phyloP scores from a whole-genome alignment of 441 rosid genomes.

The Erodium texanum region DNA sequence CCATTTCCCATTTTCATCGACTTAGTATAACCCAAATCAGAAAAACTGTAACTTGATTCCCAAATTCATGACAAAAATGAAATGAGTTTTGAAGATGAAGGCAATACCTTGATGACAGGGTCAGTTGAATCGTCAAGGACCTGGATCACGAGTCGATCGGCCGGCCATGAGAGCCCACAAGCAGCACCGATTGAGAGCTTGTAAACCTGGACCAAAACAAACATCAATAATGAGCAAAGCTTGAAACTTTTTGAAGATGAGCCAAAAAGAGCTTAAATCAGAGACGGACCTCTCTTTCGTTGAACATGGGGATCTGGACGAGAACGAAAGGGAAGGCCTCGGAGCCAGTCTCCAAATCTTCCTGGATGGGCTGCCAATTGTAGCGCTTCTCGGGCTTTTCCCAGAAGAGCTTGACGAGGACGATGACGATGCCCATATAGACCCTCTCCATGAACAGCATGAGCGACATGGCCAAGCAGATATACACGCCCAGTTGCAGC shows the following conservation, averaged over 20 bases:
- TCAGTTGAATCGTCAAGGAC: slow-evolving; percentile 96
- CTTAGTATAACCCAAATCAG: too few species aligned
- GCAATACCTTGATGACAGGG: slow-evolving; percentile 54
- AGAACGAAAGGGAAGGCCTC: slow-evolving; percentile 47
- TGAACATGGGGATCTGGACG: slow-evolving; percentile 67
- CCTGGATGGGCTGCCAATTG: slow-evolving; percentile 49
- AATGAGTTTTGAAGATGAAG: too few species aligned
- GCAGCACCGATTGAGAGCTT: slow-evolving; percentile 92
- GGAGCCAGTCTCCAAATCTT: slow-evolving; percentile 45
- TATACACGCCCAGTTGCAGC: slow-evolving; percentile 24
- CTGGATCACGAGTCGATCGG: slow-evolving; percentile 69
- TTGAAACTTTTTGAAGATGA: not conserved
- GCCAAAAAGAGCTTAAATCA: not conserved
- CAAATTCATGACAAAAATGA: too few species aligned
- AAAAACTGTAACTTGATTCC: too few species aligned
- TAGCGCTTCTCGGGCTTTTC: slow-evolving; percentile 44
- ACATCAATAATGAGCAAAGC: not conserved
- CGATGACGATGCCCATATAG: slow-evolving; percentile 52
- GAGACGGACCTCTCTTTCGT: slow-evolving; percentile 47
- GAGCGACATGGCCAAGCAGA: slow-evolving; percentile 47
- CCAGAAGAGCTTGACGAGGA: slow-evolving; percentile 34
- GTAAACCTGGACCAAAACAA: slow-evolving; percentile 44
- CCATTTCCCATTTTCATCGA: too few species aligned
- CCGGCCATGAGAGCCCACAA: slow-evolving; percentile 92
- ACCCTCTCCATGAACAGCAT: slow-evolving; percentile 54